Base-by-base conservation (phyloP, 495 filamentous ascomycete species). In the Penicillium riverlandense region DNA sequence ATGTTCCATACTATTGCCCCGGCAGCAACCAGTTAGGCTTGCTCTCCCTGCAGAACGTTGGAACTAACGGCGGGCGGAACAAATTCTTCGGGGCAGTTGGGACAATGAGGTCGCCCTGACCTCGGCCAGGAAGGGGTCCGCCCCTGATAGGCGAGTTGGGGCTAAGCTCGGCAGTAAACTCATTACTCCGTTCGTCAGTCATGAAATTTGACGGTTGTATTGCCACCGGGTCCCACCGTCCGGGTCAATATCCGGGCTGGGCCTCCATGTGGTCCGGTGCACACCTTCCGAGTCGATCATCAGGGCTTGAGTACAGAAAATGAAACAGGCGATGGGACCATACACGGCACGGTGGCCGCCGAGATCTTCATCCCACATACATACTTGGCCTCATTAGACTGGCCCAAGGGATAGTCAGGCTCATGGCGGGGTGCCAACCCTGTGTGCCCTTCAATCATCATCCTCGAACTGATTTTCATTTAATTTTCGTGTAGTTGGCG, bases 221-320 rank as follows among this genome's bases (percentile, higher is more conserved):
- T 38, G 42, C 39, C 47, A 50, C 50, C 40, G 37, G 43, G 44
- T 44, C 40, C 46, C 52, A 55, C 55, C 41, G 50, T 40, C 49
- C 55, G 54, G 57, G 45, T 29, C 54, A 50, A 28, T 37, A 58
- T 49, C 54, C 54, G 55, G 54, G 14, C 46, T 49, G 30, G 41
- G 44, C 29, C 54, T 44, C 58, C 58, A 62, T 62, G 58, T 62
- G 58, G 55, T 54, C 55, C 55, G 54, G 57, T 58, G 54, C 54
- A 45, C 47, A 38, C 28, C 40, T 61, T 53, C 57, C 57, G 58
- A 62, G 58, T 48, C 58, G 58, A 59, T 62, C 57, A 48, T 52
- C 55, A 47, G 40, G 43, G 48, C 43, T 48, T 48, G 40, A 22
- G 22, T 45, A 44, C 44, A 47, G 41, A 40, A 42, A 39, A 13